These are phyloP conservation scores for Suhomyces sp. DNA, from an alignment of 805 yeast species.

Conservation along the genomic window DNA sequence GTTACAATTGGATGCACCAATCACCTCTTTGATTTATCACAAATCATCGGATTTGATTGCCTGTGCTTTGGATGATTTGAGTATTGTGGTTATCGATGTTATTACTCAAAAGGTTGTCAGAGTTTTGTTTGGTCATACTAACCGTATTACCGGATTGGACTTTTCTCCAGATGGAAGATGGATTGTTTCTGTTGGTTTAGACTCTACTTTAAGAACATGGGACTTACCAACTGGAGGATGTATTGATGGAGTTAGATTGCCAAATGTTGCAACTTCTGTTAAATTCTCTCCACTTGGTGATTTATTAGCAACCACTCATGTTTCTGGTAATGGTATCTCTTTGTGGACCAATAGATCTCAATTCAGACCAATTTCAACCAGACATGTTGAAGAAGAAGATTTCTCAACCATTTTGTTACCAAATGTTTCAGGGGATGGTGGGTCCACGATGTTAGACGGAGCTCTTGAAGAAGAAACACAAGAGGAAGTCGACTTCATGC, in stretches of 20 bases:
- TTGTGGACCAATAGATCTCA: constrained; percentile 92
- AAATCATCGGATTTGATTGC: constrained; percentile 83
- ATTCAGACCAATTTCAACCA: constrained; percentile 71
- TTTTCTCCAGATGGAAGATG: constrained; percentile 96
- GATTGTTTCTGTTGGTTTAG: constrained; percentile 81
- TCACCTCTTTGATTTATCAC: constrained; percentile 76
- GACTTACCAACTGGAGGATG: constrained; percentile 96
- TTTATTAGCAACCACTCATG: constrained; percentile 89
- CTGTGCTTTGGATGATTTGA: constrained; percentile 79
- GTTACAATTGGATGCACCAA: constrained; percentile 69
- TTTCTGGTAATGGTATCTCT: constrained; percentile 82
- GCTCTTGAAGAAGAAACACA: constrained; percentile 55
- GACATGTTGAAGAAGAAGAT: constrained; percentile 73
- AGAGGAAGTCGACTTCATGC: constrained; percentile 28
- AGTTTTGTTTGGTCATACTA: constrained; percentile 84
- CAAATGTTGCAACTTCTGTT: constrained; percentile 76
- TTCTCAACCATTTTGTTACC: constrained; percentile 68
- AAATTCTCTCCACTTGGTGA: constrained; percentile 87
- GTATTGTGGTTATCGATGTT: constrained; percentile 79
- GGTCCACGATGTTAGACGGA: constrained; percentile 69
- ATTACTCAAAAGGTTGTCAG: constrained; percentile 81
- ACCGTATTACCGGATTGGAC: constrained; percentile 82
- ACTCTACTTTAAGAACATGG: constrained; percentile 91
- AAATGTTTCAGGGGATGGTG: constrained; percentile 76
- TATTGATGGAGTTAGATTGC: constrained; percentile 82